Percentiles rank a stretch among this genome's conserved stretches.
phyloP scores from a whole-genome alignment of 257 asterid genomes.

The Scutellaria baicalensis region DNA sequence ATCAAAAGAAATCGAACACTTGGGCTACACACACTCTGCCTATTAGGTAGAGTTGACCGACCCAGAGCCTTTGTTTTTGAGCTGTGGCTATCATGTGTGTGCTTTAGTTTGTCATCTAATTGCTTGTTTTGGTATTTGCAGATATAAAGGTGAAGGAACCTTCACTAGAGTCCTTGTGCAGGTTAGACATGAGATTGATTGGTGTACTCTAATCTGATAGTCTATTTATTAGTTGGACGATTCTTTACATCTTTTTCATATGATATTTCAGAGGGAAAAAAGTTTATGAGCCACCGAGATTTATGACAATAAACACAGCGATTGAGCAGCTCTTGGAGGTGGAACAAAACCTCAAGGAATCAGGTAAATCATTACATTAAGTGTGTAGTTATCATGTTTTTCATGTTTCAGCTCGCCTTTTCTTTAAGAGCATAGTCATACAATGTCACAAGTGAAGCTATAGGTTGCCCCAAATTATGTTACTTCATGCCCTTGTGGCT shows the following conservation, averaged over 20 bases:
- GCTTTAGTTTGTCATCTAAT: not conserved
- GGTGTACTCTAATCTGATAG: not conserved
- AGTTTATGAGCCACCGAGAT: conserved; percentile 80
- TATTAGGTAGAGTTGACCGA: conserved; percentile 46
- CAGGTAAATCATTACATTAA: conserved; percentile 31
- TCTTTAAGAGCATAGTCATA: too few relatives aligned
- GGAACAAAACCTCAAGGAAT: conserved; percentile 45
- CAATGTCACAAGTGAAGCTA: too few relatives aligned
- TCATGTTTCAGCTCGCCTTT: too few relatives aligned
- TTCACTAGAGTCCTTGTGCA: conserved; percentile 77
- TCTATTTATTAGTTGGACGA: not conserved
- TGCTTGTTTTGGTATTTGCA: conserved; percentile 22
- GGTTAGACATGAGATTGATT: conserved; percentile 34
- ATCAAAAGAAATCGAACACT: conserved; percentile 52
- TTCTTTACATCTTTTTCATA: not conserved
- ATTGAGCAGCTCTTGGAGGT: conserved; percentile 92
- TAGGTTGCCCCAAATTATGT: too few relatives aligned
- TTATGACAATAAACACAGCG: conserved; percentile 78
- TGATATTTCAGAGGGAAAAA: conserved; percentile 62
- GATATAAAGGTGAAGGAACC: conserved; percentile 93
- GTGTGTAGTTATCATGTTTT: too few relatives aligned
- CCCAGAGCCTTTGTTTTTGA: not conserved
- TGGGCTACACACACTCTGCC: conserved; percentile 86
- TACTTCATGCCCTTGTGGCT: too few relatives aligned
- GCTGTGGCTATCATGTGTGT: not conserved